phyloP scores from a whole-genome alignment of 139 green algal genomes.

The Dunaliella primolecta region DNA sequence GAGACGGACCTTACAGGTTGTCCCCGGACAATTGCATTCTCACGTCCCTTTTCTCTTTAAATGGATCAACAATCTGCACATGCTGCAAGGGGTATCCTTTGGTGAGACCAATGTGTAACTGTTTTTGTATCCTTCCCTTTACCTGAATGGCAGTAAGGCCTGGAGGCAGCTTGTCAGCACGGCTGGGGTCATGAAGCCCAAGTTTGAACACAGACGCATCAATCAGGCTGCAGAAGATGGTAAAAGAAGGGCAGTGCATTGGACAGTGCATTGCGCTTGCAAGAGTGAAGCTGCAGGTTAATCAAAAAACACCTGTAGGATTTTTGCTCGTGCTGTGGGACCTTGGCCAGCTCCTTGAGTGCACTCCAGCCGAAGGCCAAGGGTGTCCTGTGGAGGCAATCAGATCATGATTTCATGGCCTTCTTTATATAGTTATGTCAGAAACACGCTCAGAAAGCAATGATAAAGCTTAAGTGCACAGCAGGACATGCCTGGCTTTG shows the following conservation, averaged over 20 bases:
- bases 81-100: too few species aligned
- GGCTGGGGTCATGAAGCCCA: not conserved
- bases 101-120: too few species aligned
- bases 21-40: too few species aligned
- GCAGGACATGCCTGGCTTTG: not conserved
- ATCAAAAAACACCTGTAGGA: not conserved
- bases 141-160: not conserved
- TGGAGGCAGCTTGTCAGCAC: not conserved
- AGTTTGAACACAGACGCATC: not conserved
- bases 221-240: not conserved
- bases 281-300: too few species aligned
- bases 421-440: too few species aligned
- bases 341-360: not conserved
- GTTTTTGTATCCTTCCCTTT: too few species aligned
- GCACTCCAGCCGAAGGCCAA: not conserved
- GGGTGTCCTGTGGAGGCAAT: not conserved
- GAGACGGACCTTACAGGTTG: too few species aligned
- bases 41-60: too few species aligned
- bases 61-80: too few species aligned
- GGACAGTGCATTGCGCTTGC: too few species aligned
- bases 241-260: not conserved
- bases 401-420: too few species aligned
- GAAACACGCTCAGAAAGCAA: too few species aligned
- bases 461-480: not conserved
- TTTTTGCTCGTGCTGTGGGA: not conserved